A percentile compares a stretch with the other conserved stretches of the same genome.
Conservation (phyloP, 2,329 filamentous ascomycete species). For the Sordariomycetes sp. region DNA sequence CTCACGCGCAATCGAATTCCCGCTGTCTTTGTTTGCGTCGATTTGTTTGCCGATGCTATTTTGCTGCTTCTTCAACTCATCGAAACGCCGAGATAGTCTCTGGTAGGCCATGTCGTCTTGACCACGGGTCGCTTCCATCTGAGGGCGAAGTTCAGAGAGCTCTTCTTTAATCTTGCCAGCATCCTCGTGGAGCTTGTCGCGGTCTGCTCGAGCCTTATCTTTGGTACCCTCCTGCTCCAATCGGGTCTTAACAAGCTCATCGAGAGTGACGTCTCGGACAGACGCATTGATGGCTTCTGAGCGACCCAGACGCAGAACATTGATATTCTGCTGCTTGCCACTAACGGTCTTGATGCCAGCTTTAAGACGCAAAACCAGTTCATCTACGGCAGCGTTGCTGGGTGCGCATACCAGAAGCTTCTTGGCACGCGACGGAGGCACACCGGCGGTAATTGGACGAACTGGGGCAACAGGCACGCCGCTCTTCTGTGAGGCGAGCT, state of each 20-base stretch:
- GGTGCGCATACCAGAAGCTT: constrained; percentile 96
- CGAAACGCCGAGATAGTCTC: constrained; percentile 66
- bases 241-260: constrained; percentile 75
- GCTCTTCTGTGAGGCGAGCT: constrained; percentile 20
- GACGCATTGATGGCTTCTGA: constrained; percentile 86
- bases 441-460: constrained; percentile 18
- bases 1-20: constrained; percentile 72
- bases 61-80: constrained; percentile 69
- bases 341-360: constrained; percentile 69
- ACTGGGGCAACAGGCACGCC: constrained; percentile 19
- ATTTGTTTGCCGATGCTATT: constrained; percentile 68
- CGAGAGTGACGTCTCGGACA: constrained; percentile 85
- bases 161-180: constrained; percentile 66
- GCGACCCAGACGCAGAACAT: constrained; percentile 81
- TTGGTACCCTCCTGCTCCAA: constrained; percentile 53
- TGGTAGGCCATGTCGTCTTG: constrained; percentile 37
- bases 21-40: constrained; percentile 77
- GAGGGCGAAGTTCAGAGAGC: constrained; percentile 60
- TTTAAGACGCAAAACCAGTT: constrained; percentile 88
- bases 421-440: constrained; percentile 51
- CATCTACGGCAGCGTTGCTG: constrained; percentile 95
- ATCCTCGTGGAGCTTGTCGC: constrained; percentile 53
- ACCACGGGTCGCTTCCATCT: constrained; percentile 58
- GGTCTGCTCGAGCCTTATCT: constrained; percentile 43
- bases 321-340: constrained; percentile 67